Conservation (phyloP, 1,284 basidiomycete species). For the Malassezia brasiliensis region DNA sequence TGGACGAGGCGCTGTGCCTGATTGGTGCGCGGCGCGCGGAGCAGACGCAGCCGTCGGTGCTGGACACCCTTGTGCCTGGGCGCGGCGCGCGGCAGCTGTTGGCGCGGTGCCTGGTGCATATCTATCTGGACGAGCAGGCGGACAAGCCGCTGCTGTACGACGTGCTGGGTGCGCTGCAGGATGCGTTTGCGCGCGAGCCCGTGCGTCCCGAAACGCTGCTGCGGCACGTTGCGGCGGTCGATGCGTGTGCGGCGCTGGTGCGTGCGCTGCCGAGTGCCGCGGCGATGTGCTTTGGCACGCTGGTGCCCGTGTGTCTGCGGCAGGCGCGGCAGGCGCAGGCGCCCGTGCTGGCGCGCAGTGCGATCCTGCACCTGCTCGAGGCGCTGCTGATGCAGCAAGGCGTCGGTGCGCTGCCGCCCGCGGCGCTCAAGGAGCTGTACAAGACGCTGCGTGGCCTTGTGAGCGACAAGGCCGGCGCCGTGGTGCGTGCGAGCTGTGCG, state of each 20-base stretch:
- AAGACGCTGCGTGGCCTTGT: constrained; percentile 71
- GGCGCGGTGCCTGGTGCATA: constrained; percentile 6
- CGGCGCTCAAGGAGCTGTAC: constrained; percentile 65
- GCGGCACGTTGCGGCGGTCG: constrained; percentile 61
- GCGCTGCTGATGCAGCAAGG: constrained; percentile 67
- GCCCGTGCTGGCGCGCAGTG: constrained; percentile 60
- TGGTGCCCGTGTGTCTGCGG: constrained; percentile 3
- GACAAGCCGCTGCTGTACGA: constrained; percentile 17
- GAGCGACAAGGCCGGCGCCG: constrained; percentile 70
- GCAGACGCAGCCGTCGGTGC: background rate
- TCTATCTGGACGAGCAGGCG: constrained; percentile 17
- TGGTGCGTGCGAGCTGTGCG: constrained; percentile 74
- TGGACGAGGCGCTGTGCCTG: constrained; percentile 2
- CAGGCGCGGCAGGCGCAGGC: constrained; percentile 26
- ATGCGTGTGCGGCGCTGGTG: constrained; percentile 80
- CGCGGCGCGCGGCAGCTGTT: constrained; percentile 8
- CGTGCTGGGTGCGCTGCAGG: background rate
- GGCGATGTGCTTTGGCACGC: constrained; percentile 65
- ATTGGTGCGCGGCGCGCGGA: constrained; percentile 3
- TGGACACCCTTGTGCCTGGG: background rate
- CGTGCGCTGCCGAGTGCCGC: constrained; percentile 67
- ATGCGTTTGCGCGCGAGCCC: background rate
- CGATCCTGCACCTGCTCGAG: constrained; percentile 66
- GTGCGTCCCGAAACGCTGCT: background rate
- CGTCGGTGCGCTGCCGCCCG: constrained; percentile 51